A percentile compares a stretch with the other conserved stretches of the same genome.
phyloP scores from a whole-genome alignment of 1,284 basidiomycete genomes.

The Singerocomus inundabilis region DNA sequence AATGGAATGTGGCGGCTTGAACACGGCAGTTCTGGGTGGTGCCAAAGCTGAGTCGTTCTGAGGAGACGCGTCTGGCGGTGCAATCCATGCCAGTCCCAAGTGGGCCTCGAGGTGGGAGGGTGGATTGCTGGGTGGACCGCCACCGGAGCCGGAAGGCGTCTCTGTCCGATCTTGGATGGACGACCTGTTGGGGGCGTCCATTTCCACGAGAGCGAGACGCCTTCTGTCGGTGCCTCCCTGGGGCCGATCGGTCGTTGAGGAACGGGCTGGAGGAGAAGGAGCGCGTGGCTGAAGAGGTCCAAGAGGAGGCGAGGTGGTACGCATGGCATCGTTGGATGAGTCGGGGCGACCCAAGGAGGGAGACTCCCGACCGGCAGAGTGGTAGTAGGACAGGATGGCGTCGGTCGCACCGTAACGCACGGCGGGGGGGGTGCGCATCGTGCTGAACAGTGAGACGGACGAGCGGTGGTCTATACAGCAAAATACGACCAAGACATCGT shows the following conservation, averaged over 20 bases:
- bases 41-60: conserved; percentile 48
- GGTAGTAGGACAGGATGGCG: conserved; percentile 39
- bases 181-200: conserved; percentile 35
- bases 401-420: conserved; percentile 26
- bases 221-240: conserved; percentile 62
- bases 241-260: conserved; percentile 37
- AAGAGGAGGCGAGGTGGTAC: conserved; percentile 5
- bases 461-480: conserved; percentile 12
- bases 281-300: conserved; percentile 23
- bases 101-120: conserved; percentile 44
- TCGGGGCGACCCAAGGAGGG: conserved; percentile 35
- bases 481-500: conserved; percentile 4
- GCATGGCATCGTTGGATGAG: conserved; percentile 31
- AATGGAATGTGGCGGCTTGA: conserved; percentile 21
- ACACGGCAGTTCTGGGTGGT: conserved; percentile 48
- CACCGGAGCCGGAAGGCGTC: conserved; percentile 19
- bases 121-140: background rate
- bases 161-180: conserved; percentile 24
- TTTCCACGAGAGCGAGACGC: conserved; percentile 63
- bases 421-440: conserved; percentile 16
- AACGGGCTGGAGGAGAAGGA: conserved; percentile 26
- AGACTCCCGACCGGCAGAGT: conserved; percentile 26
- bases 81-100: conserved; percentile 60
- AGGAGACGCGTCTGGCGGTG: conserved; percentile 65
- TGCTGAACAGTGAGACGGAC: background rate